Evolutionary conservation across 2,329 filamentous ascomycete species (phyloP), one percentile per base, ranked within the genome.

Genomic region (Nothopassalora personata): DNA sequence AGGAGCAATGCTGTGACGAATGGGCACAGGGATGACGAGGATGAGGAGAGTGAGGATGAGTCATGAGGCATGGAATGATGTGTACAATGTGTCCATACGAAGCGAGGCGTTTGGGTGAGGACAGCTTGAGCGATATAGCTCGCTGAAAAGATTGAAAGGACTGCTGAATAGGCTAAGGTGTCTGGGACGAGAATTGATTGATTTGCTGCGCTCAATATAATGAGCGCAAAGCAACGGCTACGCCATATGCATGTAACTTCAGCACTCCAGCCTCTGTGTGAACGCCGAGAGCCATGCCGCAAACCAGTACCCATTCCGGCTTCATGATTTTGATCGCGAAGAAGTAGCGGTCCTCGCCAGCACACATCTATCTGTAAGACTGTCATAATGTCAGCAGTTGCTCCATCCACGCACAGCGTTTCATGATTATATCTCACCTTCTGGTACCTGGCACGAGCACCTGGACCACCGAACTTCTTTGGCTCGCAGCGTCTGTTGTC

Each of bases 401-500:
- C 11, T 27, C 10, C 19, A 9, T 4, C 4, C 15, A 27, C 34
- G 52, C 58, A 30, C 19, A 18, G 31, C 45, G 57, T 53, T 60
- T 64, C 57, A 58, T 60, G 33, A 56, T 50, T 36, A 56, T 53
- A 46, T 56, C 54, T 59, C 58, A 58, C 49, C 85, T 97, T 97
- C 85, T 97, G 93, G 92, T 91, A 97, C 78, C 92, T 89, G 76
- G 93, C 84, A 77, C 93, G 89, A 77, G 94, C 93, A 86, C 93
- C 93, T 74, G 86, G 89, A 90, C 89, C 90, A 79, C 87, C 87
- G 77, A 91, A 90, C 86, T 97, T 97, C 92, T 97, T 97, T 82
- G 93, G 93, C 86, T 99, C 94, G 81, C 91, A 94, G 74, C 94
- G 90, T 80, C 94, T 89, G 89, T 96, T 97, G 82, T 99, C 94